Conservation (phyloP, 441 rosid genomes). For the Pelargonium cotyledonis region DNA sequence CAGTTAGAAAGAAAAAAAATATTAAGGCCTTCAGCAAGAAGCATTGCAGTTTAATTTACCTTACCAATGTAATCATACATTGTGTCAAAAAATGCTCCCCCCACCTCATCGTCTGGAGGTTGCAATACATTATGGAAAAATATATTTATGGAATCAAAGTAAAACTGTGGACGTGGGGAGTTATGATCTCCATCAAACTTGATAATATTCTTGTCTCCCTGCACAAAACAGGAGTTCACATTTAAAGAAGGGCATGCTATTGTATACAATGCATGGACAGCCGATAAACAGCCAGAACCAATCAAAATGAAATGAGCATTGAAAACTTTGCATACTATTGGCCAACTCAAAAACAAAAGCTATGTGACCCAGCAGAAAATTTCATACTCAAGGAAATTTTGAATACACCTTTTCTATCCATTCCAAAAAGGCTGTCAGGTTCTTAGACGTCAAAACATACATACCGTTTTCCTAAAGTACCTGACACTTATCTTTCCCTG, state of each 20-base stretch:
- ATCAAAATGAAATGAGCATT: background rate
- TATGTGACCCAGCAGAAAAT: background rate
- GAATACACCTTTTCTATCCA: background rate
- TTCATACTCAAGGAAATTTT: background rate
- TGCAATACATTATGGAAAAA: conserved; percentile 95
- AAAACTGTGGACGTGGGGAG: conserved; percentile 92
- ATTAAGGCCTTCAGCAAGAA: conserved; percentile 17
- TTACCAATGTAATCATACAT: conserved; percentile 61
- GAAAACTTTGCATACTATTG: background rate
- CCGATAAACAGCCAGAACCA: conserved; percentile 8
- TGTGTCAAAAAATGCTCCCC: conserved; percentile 54
- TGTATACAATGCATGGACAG: background rate
- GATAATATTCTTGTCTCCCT: conserved; percentile 99
- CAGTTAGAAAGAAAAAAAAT: conserved; percentile 16
- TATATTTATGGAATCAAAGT: conserved; percentile 91
- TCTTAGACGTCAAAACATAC: background rate
- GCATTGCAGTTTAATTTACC: conserved; percentile 41
- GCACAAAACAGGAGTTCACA: conserved; percentile 25
- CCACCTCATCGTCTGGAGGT: conserved; percentile 83
- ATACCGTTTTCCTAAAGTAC: background rate
- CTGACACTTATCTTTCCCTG: background rate
- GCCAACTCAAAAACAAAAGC: background rate
- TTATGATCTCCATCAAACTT: conserved; percentile 99
- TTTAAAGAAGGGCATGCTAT: conserved; percentile 13
- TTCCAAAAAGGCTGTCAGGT: background rate